Evolutionary conservation across 495 filamentous ascomycete genomes (phyloP), one percentile per base, ranked within the genome.

Genomic region (Thermochaetoides thermophila): DNA sequence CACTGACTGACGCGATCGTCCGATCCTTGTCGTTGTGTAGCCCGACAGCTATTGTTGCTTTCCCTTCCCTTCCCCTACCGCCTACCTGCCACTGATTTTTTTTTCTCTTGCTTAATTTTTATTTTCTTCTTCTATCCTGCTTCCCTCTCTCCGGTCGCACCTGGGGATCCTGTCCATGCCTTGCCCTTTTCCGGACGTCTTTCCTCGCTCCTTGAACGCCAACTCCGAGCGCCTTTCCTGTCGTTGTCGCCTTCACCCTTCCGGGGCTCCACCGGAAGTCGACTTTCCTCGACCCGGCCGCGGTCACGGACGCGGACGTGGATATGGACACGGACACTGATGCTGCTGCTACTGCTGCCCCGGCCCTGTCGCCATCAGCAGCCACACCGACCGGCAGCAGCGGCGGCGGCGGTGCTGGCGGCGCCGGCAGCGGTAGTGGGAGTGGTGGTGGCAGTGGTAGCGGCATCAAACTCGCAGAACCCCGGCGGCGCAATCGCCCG

Each of bases 401-500:
- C n/a, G n/a, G n/a, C n/a, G n/a, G n/a, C n/a, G n/a, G n/a, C n/a
- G n/a, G n/a, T n/a, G n/a, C n/a, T n/a, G n/a, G n/a, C n/a, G n/a
- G n/a, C n/a, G n/a, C n/a, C n/a, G n/a, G n/a, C n/a, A n/a, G n/a
- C n/a, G n/a, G n/a, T n/a, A n/a, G n/a, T n/a, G n/a, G n/a, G n/a
- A n/a, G n/a, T n/a, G n/a, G n/a, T n/a, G n/a, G n/a, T n/a, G n/a
- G n/a, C n/a, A 35, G 33, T 29, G 29, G 29, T 1, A 32, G 31
- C 0, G 4, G 32, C 23, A 16, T 27, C 18, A 43, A 39, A 19
- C 27, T 28, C 13, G 30, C 35, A 3, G 42, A 51, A 33, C 48
- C 48, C 17, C 35, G 50, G 33, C 50, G 58, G 9, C 59, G 61
- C 20, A 56, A 61, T 26, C 49, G 60, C 5, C 61, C 60, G 3